phyloP scores from a whole-genome alignment of 345 rosid species.

The Cardamine chenopodiifolia region DNA sequence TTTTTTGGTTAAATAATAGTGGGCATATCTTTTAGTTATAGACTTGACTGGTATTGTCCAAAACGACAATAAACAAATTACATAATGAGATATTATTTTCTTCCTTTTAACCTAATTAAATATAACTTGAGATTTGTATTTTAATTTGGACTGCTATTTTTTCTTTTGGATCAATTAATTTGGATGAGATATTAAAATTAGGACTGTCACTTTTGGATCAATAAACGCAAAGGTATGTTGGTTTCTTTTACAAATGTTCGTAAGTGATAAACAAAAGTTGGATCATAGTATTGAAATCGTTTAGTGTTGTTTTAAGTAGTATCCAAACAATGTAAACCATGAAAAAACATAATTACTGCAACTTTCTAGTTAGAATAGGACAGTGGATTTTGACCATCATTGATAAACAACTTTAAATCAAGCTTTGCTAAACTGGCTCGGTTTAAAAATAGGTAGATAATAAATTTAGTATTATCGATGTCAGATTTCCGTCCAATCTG shows the following conservation, averaged over 20 bases:
- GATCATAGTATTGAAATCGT: not conserved
- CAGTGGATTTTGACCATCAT: not conserved
- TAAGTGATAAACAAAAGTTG: not conserved
- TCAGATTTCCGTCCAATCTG: not conserved
- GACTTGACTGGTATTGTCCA: not conserved
- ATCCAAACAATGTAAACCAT: not conserved
- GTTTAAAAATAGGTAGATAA: not conserved
- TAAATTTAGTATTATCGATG: not conserved
- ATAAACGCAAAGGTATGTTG: not conserved
- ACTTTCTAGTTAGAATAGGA: not conserved
- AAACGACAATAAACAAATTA: constrained; percentile 31
- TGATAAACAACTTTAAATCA: not conserved
- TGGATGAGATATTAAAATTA: not conserved
- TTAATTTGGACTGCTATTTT: not conserved
- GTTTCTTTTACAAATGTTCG: not conserved
- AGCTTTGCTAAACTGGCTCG: not conserved
- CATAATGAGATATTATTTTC: not conserved
- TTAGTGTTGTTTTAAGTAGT: not conserved
- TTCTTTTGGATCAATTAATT: too few relatives aligned
- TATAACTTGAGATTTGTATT: not conserved
- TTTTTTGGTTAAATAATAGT: not conserved
- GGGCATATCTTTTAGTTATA: not conserved
- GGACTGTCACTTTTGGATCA: too few relatives aligned
- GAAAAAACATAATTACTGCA: not conserved
- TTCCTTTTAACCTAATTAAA: not conserved